Evolutionary conservation across 352 stramenopile genomes (phyloP).

Genomic region (Pythium vanterpoolii): DNA sequence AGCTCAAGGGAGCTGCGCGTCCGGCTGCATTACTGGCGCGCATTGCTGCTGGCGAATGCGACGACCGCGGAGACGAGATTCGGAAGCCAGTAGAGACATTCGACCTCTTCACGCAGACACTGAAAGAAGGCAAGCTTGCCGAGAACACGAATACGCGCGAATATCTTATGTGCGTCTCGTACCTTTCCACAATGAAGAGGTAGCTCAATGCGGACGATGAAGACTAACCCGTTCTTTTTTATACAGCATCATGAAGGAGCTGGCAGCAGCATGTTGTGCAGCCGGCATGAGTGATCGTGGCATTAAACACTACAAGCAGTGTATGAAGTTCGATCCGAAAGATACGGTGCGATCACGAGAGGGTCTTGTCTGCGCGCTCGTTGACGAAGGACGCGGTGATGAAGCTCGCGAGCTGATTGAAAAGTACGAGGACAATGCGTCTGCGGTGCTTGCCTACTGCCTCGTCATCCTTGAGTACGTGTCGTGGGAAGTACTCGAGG

Average conservation of each 20-base stretch:
- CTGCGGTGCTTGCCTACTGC: slow-evolving; percentile 77
- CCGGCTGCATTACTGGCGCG: slow-evolving; percentile 67
- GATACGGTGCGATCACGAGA: slow-evolving; percentile 63
- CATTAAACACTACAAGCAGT: slow-evolving; percentile 81
- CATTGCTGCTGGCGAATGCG: slow-evolving; percentile 75
- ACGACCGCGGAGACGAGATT: slow-evolving; percentile 74
- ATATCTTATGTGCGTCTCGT: slow-evolving; percentile 48
- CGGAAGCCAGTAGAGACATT: slow-evolving; percentile 71
- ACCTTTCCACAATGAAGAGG: not conserved
- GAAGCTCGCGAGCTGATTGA: slow-evolving; percentile 73
- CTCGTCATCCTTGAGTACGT: slow-evolving; percentile 86
- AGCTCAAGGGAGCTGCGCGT: slow-evolving; percentile 71
- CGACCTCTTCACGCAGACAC: slow-evolving; percentile 62
- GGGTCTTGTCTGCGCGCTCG: slow-evolving; percentile 65
- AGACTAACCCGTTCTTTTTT: not conserved
- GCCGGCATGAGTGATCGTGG: slow-evolving; percentile 68
- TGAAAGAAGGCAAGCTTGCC: slow-evolving; percentile 47
- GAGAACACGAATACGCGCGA: slow-evolving; percentile 61
- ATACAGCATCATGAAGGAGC: slow-evolving; percentile 59
- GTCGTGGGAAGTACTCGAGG: slow-evolving; percentile 85
- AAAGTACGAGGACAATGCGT: slow-evolving; percentile 44
- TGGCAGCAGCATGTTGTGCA: slow-evolving; percentile 68
- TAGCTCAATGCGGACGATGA: not conserved
- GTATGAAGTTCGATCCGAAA: slow-evolving; percentile 68
- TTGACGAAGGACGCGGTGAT: slow-evolving; percentile 75